Base-by-base conservation (phyloP, 2,329 filamentous ascomycete species). In the Exophiala alcalophila region DNA sequence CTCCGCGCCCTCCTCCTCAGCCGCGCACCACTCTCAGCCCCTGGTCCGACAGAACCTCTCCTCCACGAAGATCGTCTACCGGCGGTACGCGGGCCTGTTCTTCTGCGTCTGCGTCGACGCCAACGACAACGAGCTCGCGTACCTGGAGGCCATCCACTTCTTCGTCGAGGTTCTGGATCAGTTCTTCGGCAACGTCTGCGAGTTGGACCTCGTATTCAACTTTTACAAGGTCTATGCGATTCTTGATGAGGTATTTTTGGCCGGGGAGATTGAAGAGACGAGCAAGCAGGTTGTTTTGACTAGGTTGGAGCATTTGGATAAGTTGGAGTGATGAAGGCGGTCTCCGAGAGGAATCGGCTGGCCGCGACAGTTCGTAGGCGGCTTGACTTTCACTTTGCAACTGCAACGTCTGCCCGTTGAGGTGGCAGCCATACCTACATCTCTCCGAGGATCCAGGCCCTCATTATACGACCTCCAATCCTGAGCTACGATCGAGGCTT, bases 81-180 rank as follows among this genome's bases (percentile, higher is more conserved):
- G 94, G 30, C 86, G 92, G 51, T 98, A 98, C 69, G 92, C 92
- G 0, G 92, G 92, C 0, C 81, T 98, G 46, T 98, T 98, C 79
- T 98, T 98, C 74, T 98, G 92, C 74, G 94, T 90, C 40, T 97
- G 92, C 68, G 92, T 98, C 63, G 92, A 98, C 69, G 94, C 91
- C 37, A 97, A 96, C 67, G 92, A 98, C 68, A 98, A 97, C 69
- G 92, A 98, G 73, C 75, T 98, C 49, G 91, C 92, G 18, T 97
- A 89, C 62, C 77, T 98, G 47, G 92, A 98, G 70, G 92, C 90
- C 5, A 96, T 98, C 61, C 92, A 98, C 70, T 98, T 98, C 74
- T 98, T 98, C 62, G 92, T 98, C 58, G 92, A 98, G 72, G 92
- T 98, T 50, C 77, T 98, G 59, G 92, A 98, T 74, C 83, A 90